phyloP scores from a whole-genome alignment of 2,329 filamentous ascomycete species.

The Sporothrix euskadiensis region DNA sequence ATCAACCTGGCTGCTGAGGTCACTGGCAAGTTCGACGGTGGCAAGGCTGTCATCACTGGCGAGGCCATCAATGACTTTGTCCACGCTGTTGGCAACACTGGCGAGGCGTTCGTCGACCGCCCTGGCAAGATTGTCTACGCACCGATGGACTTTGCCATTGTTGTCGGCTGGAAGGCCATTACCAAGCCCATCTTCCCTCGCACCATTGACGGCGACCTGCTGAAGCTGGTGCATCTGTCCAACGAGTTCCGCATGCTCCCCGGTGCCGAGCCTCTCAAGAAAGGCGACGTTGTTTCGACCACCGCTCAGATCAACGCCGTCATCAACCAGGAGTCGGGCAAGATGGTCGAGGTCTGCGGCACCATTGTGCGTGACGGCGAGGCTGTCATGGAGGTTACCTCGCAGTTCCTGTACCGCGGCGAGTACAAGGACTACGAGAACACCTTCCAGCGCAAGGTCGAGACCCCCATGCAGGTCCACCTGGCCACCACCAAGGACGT shows the following conservation, averaged over 20 bases:
- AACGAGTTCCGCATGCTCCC: slow-evolving; percentile 99
- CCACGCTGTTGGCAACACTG: slow-evolving; percentile 97
- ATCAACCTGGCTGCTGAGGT: slow-evolving; percentile 83
- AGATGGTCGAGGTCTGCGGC: slow-evolving; percentile 99
- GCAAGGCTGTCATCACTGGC: slow-evolving; percentile 79
- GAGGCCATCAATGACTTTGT: slow-evolving; percentile 98
- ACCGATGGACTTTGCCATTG: slow-evolving; percentile 98
- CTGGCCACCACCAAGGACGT: slow-evolving; percentile 87
- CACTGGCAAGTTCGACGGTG: slow-evolving; percentile 86
- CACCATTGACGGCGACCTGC: slow-evolving; percentile 89
- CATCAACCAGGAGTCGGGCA: slow-evolving; percentile 96
- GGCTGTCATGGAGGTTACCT: slow-evolving; percentile 97
- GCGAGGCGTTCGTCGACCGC: slow-evolving; percentile 93
- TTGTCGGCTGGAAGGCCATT: slow-evolving; percentile 98
- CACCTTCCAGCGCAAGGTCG: slow-evolving; percentile 96
- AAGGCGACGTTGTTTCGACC: slow-evolving; percentile 88
- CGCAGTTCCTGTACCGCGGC: slow-evolving; percentile 95
- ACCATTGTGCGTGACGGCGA: slow-evolving; percentile 83
- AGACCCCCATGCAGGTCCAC: slow-evolving; percentile 92
- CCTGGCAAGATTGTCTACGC: slow-evolving; percentile 92
- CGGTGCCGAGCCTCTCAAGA: slow-evolving; percentile 90
- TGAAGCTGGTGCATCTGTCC: slow-evolving; percentile 94
- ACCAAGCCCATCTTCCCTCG: slow-evolving; percentile 99
- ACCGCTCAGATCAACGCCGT: slow-evolving; percentile 96
- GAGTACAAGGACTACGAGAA: slow-evolving; percentile 92